Base-by-base conservation (phyloP, 2,329 filamentous ascomycete genomes). In the Xylariales sp. region DNA sequence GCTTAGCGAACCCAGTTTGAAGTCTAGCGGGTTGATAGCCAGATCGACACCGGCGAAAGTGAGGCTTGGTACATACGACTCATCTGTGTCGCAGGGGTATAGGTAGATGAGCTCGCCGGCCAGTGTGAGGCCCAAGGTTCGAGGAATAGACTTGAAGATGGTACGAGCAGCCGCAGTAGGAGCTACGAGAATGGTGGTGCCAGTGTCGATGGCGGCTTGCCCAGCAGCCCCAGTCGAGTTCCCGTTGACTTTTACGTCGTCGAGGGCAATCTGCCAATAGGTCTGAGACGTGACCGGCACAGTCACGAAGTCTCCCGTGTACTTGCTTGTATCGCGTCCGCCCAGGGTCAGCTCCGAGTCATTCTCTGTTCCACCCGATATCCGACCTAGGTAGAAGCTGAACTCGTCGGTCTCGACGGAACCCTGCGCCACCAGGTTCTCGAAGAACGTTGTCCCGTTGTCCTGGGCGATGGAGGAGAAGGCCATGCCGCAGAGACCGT, bases 401-500 rank as follows among this genome's bases (percentile, higher is more conserved):
- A 65, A 61, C 2, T 54, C 48, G 10, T 59, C 56, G 29, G 54
- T 20, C 44, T 61, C 59, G 12, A 64, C 47, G 14, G 51, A 15
- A 38, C 51, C 52, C 3, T 55, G 39, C 15, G 45, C 38, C 49
- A 65, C 51, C 27, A 65, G 45, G 5, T 56, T 54, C 45, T 64
- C 60, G 11, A 62, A 51, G 9, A 65, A 18, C 0, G 62, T 62
- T 3, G 48, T 49, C 1, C 60, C 51, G 31, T 49, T 50, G 12
- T 51, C 56, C 6, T 56, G 58, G 6, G 53, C 34, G 32, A 64
- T 63, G 21, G 52, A 55, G 12, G 47, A 45, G 20, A 65, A 65
- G 2, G 54, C 55, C 5, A 65, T 47, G 1, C 63, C 62, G 19
- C 64, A 36, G 47, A 65, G 63, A n/a, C 63, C 62, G 31, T 63